Percentiles rank a stretch among this genome's conserved stretches.
These are phyloP conservation scores for Gyrodon lividus DNA, from an alignment of 768 basidiomycete genomes.

Conservation along the genomic window DNA sequence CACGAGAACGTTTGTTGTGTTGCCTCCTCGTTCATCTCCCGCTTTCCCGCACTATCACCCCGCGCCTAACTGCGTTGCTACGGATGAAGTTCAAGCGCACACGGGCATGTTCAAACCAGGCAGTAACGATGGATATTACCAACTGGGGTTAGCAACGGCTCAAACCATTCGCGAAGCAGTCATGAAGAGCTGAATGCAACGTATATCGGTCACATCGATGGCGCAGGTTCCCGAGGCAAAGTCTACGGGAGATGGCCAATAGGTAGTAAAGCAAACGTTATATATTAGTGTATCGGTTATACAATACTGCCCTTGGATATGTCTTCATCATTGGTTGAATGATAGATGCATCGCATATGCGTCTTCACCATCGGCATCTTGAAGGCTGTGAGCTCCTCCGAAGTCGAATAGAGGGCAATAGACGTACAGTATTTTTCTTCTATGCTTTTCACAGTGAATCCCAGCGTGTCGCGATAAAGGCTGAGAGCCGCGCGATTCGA, in stretches of 20 bases:
- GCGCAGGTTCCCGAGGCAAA: neutral
- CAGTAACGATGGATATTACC: constrained; percentile 90
- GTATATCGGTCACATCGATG: neutral
- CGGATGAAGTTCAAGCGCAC: constrained; percentile 83
- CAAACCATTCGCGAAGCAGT: constrained; percentile 61
- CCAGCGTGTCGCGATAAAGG: constrained; percentile 85
- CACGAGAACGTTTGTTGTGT: constrained; percentile 73
- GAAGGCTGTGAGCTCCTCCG: constrained; percentile 8
- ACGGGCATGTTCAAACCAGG: constrained; percentile 82
- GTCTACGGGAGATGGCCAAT: constrained; percentile 2
- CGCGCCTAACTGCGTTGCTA: constrained; percentile 61
- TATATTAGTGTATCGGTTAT: constrained; percentile 9
- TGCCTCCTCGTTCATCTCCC: constrained; percentile 55
- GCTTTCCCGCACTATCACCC: constrained; percentile 57
- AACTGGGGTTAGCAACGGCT: constrained; percentile 69
- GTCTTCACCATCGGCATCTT: constrained; percentile 94
- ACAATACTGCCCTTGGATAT: neutral
- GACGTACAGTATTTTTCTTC: constrained; percentile 92
- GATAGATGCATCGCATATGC: constrained; percentile 87
- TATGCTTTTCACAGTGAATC: constrained; percentile 82
- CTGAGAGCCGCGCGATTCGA: constrained; percentile 92
- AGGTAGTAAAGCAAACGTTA: constrained; percentile 4
- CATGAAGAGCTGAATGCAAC: constrained; percentile 10
- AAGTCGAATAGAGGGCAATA: neutral
- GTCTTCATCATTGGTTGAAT: constrained; percentile 37